Percentiles rank a stretch among this genome's conserved stretches.
phyloP scores from a whole-genome alignment of 352 stramenopile genomes.

The Salisapilia sapeloensis region DNA sequence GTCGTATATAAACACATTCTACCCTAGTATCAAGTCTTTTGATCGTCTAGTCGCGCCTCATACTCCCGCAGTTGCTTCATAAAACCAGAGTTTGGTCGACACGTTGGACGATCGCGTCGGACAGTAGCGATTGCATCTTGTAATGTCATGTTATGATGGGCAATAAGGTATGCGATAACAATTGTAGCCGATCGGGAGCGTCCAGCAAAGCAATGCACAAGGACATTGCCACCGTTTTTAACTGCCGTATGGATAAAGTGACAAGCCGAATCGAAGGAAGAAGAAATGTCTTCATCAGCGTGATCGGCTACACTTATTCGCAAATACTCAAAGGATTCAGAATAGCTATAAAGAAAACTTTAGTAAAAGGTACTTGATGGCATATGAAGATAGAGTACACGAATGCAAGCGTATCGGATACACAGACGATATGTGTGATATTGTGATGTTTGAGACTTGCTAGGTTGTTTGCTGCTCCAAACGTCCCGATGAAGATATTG shows the following conservation, averaged over 20 bases:
- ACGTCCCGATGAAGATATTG: conserved; percentile 49
- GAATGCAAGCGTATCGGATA: conserved; percentile 18
- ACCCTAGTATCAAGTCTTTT: conserved; percentile 5
- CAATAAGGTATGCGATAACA: conserved; percentile 47
- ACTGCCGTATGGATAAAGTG: conserved; percentile 47
- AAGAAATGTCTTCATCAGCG: conserved; percentile 14
- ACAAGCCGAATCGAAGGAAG: conserved; percentile 23
- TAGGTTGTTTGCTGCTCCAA: conserved; percentile 35
- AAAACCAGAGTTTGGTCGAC: conserved; percentile 52
- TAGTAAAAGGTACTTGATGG: neutral
- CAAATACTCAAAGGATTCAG: conserved; percentile 28
- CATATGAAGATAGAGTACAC: conserved; percentile 6
- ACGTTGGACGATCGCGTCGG: conserved; percentile 25
- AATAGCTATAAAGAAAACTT: conserved; percentile 11
- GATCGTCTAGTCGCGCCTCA: conserved; percentile 10
- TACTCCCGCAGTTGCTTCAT: conserved; percentile 21
- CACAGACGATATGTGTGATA: conserved; percentile 47
- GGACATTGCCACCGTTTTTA: conserved; percentile 18
- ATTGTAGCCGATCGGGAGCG: conserved; percentile 49
- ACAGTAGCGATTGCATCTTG: conserved; percentile 19
- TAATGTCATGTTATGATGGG: conserved; percentile 13
- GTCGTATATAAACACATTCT: neutral
- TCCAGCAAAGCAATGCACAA: conserved; percentile 66
- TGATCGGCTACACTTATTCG: conserved; percentile 32
- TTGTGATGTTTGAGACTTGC: conserved; percentile 11